Evolutionary conservation across 139 green algal species (phyloP).

Genomic region (Chlamydomonas sphaeroides): DNA sequence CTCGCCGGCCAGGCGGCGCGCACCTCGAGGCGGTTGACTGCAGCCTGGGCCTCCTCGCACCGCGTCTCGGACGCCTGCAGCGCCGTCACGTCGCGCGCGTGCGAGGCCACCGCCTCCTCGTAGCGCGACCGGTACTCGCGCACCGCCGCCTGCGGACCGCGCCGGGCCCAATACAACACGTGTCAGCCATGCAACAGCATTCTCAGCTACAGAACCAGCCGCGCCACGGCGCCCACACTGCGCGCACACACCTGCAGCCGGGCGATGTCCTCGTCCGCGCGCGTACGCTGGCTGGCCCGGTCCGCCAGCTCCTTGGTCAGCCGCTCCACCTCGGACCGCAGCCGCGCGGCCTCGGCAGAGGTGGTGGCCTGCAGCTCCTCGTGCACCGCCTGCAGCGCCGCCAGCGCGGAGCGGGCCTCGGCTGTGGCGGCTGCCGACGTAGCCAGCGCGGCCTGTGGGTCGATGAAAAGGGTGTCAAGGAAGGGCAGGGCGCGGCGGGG

Average conservation of each 20-base stretch:
- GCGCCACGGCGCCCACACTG: not conserved
- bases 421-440: not conserved
- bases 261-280: slow-evolving; percentile 33
- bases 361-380: not conserved
- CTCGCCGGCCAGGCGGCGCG: not conserved
- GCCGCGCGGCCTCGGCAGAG: slow-evolving; percentile 11
- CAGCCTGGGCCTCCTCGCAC: slow-evolving; percentile 38
- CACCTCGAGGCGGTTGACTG: slow-evolving; percentile 18
- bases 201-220: not conserved
- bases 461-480: too few relatives aligned
- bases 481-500: too few relatives aligned
- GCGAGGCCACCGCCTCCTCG: slow-evolving; percentile 48
- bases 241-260: slow-evolving; percentile 23
- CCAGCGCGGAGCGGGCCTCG: slow-evolving; percentile 5
- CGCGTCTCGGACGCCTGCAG: slow-evolving; percentile 41
- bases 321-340: not conserved
- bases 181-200: too few relatives aligned
- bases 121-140: slow-evolving; percentile 50
- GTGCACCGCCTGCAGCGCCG: not conserved
- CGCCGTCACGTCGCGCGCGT: slow-evolving; percentile 45
- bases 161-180: too few relatives aligned
- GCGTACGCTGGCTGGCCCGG: slow-evolving; percentile 22
- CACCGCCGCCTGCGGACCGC: slow-evolving; percentile 12
- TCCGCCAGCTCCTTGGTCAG: slow-evolving; percentile 18
- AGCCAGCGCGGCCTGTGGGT: slow-evolving; percentile 18